Evolutionary conservation across 306 rosid genomes (phyloP).

Genomic region (Casuarina glauca): DNA sequence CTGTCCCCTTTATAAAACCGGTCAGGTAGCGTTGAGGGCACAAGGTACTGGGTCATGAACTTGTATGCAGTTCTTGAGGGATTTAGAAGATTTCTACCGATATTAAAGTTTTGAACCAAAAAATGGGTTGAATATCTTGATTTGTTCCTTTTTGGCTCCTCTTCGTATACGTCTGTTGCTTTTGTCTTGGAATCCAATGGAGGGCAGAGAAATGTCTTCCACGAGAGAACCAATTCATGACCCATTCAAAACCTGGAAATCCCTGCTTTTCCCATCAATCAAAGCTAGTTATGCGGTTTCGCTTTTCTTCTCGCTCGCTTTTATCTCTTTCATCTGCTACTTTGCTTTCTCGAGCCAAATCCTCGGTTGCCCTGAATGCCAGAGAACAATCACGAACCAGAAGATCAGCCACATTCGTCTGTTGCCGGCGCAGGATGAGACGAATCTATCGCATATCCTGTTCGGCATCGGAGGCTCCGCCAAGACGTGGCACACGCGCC

Average conservation of each 20-base stretch:
- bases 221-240: conserved; percentile 20
- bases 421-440: conserved; percentile 4
- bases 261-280: conserved; percentile 22
- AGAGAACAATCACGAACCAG: neutral
- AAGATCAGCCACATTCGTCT: neutral
- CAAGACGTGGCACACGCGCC: conserved; percentile 51
- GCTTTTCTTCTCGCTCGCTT: conserved; percentile 28
- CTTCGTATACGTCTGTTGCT: too few relatives aligned
- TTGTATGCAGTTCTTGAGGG: too few relatives aligned
- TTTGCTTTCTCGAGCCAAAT: conserved; percentile 27
- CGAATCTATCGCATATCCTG: conserved; percentile 57
- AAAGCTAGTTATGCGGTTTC: conserved; percentile 20
- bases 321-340: conserved; percentile 40
- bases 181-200: neutral
- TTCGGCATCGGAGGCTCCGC: conserved; percentile 66
- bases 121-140: too few relatives aligned
- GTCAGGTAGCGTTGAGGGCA: too few relatives aligned
- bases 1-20: too few relatives aligned
- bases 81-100: too few relatives aligned
- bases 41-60: too few relatives aligned
- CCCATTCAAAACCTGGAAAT: conserved; percentile 38
- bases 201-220: conserved; percentile 24
- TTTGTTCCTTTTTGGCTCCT: too few relatives aligned
- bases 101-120: too few relatives aligned
- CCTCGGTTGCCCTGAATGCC: neutral